A percentile compares a stretch with the other conserved stretches of the same genome.
These are phyloP conservation scores for Pueraria montana DNA, from an alignment of 306 rosid species.

Conservation along the genomic window DNA sequence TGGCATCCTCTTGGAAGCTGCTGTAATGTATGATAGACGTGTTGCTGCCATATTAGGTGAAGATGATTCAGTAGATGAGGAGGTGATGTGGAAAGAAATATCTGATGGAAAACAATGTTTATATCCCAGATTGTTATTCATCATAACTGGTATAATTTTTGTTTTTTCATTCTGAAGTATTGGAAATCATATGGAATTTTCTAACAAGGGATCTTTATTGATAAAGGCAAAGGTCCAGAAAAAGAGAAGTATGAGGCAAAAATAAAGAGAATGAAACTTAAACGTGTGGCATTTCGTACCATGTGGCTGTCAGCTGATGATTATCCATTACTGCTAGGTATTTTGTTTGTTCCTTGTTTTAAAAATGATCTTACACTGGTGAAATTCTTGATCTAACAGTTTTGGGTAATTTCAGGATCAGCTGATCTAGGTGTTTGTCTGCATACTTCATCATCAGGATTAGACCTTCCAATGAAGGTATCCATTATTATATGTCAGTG, in stretches of 20 bases:
- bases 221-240: slow-evolving; percentile 93
- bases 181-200: slow-evolving; percentile 31
- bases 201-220: slow-evolving; percentile 38
- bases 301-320: slow-evolving; percentile 98
- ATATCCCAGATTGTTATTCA: slow-evolving; percentile 88
- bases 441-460: slow-evolving; percentile 96
- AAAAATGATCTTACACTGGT: neutral
- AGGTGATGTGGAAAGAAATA: slow-evolving; percentile 78
- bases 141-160: slow-evolving; percentile 80
- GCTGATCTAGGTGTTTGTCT: slow-evolving; percentile 95
- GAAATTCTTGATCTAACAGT: slow-evolving; percentile 34
- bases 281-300: slow-evolving; percentile 96
- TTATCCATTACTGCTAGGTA: slow-evolving; percentile 91
- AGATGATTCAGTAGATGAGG: slow-evolving; percentile 85
- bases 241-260: slow-evolving; percentile 84
- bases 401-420: slow-evolving; percentile 72
- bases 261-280: slow-evolving; percentile 79
- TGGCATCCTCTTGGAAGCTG: slow-evolving; percentile 94
- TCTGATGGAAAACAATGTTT: slow-evolving; percentile 67
- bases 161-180: slow-evolving; percentile 5
- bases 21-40: slow-evolving; percentile 97
- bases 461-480: slow-evolving; percentile 99
- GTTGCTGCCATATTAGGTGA: slow-evolving; percentile 91
- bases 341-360: slow-evolving; percentile 42
- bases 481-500: slow-evolving; percentile 15